Base-by-base conservation (phyloP, 2,329 filamentous ascomycete species). In the Monascus ruber region DNA sequence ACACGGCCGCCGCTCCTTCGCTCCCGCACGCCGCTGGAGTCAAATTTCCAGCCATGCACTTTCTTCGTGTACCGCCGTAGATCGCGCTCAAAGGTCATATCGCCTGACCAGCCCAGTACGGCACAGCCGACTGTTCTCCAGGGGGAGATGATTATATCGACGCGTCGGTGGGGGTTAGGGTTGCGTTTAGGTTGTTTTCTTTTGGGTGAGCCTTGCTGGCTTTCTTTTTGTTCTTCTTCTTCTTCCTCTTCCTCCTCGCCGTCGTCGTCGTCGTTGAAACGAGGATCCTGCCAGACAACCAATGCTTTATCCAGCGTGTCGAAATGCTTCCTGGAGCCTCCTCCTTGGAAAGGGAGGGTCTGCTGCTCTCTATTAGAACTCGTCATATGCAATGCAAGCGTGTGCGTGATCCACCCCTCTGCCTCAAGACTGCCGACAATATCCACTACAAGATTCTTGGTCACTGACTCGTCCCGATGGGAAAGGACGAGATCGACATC, bases 41-140 rank as follows among this genome's bases (percentile, higher is more conserved):
- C 88, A 55, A 96, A 96, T 59, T 91, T 94, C 71, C 85, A 81
- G 0, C 70, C 70, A 51, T 76, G 79, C 41, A 73, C 70, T 31
- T 78, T 72, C 59, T 85, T 88, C 44, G 81, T 85, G 61, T 89
- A 94, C 28, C 81, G 69, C 32, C 89, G 70, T 39, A 96, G 58
- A 59, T 96, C 91, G 24, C 89, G 71, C 66, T 95, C 78, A 49
- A 95, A 96, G 0, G 87, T 95, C 0, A 81, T 94, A 1, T 80
- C 89, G 1, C 87, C 85, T 10, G 77, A 82, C 91, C 89, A 96
- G 1, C 87, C 88, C 11, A 89, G 65, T 4, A 96, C 73, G 0
- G 88, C 89, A 50, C 87, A 95, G 0, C 91, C 89, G 0, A 84
- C 79, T 0, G 86, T 94, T 40, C 79, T 81, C 85, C 89, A 95